Percentiles rank a stretch among this genome's conserved stretches.
These are phyloP conservation scores for Rhizophora mangle DNA, from an alignment of 345 rosid species.

Conservation along the genomic window DNA sequence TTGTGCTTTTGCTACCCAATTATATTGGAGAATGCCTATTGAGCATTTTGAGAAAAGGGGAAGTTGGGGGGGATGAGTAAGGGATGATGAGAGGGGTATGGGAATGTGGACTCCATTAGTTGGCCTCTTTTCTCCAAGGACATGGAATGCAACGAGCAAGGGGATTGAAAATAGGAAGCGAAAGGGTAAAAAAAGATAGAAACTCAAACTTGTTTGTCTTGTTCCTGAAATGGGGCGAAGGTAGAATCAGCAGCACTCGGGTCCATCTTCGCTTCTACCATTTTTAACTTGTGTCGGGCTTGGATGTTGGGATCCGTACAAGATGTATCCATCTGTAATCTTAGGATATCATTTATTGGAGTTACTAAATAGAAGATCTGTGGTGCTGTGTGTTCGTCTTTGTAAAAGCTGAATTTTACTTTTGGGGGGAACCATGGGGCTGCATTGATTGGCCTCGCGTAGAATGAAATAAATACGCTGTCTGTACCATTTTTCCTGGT, in stretches of 20 bases:
- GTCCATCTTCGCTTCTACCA: too few species aligned
- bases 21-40: neutral
- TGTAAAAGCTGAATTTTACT: neutral
- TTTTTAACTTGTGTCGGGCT: neutral
- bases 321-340: constrained; percentile 13
- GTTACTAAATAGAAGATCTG: neutral
- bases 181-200: neutral
- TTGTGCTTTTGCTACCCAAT: constrained; percentile 2
- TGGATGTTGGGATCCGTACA: constrained; percentile 7
- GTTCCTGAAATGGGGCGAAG: neutral
- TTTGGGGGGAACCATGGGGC: neutral
- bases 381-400: neutral
- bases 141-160: neutral
- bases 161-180: constrained; percentile 5
- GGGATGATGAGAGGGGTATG: neutral
- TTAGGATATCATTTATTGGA: constrained; percentile 4
- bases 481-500: neutral
- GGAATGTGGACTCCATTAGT: neutral
- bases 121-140: neutral
- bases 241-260: too few species aligned
- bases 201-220: neutral
- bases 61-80: neutral
- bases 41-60: neutral
- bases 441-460: neutral
- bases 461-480: constrained; percentile 13